Percentiles rank a stretch among this genome's conserved stretches.
Evolutionary conservation across 164 flowering plant genomes (phyloP).

Genomic region (Vitis labrusca): DNA sequence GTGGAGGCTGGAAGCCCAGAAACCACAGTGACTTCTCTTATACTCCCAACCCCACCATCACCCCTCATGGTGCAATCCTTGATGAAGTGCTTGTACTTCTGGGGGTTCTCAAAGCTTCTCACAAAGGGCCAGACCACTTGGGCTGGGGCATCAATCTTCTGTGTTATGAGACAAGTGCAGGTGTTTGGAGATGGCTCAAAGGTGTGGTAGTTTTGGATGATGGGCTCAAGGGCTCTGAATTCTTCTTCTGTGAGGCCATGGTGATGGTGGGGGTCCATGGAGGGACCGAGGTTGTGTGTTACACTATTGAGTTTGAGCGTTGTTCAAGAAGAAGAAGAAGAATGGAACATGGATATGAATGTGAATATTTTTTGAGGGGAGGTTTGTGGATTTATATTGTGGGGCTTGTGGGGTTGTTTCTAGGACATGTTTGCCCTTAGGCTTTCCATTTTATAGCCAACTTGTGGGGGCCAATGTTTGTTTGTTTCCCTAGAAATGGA

Average conservation of each 20-base stretch:
- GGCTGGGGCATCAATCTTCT: slow-evolving; percentile 63
- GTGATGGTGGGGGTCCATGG: slow-evolving; percentile 21
- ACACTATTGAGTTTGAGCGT: background rate
- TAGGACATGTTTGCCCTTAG: slow-evolving; percentile 6
- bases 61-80: slow-evolving; percentile 61
- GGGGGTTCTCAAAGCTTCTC: slow-evolving; percentile 68
- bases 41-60: slow-evolving; percentile 67
- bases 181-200: slow-evolving; percentile 36
- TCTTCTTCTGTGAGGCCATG: slow-evolving; percentile 54
- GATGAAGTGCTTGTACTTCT: slow-evolving; percentile 79
- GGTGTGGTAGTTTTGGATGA: slow-evolving; percentile 46
- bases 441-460: slow-evolving; percentile 1
- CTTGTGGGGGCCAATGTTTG: slow-evolving; percentile 9
- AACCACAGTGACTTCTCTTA: slow-evolving; percentile 65
- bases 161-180: slow-evolving; percentile 62
- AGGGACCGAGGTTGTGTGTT: too few species aligned
- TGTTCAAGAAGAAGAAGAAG: background rate
- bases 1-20: slow-evolving; percentile 83
- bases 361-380: background rate
- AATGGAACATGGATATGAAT: background rate
- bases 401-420: slow-evolving; percentile 1
- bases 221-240: slow-evolving; percentile 36
- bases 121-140: slow-evolving; percentile 65
- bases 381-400: background rate
- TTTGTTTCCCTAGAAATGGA: background rate